Conservation (phyloP, 2,329 filamentous ascomycete genomes). For the Penicillium sp. region DNA sequence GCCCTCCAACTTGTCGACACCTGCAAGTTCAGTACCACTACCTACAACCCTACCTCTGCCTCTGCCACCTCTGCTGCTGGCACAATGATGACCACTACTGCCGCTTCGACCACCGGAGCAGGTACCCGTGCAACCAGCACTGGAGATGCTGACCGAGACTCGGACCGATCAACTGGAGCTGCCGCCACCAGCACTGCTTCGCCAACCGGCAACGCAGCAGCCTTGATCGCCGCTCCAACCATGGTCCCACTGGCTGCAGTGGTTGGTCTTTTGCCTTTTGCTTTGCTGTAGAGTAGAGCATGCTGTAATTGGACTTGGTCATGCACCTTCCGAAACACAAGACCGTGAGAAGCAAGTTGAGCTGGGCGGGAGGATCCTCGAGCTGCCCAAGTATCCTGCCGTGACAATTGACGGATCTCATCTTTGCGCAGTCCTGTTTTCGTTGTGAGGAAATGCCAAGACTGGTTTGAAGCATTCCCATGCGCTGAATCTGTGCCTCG, state of each 20-base stretch:
- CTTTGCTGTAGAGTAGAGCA: constrained; percentile 17
- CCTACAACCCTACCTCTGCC: constrained; percentile 21
- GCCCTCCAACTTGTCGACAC: constrained; percentile 27
- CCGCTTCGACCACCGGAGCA: constrained; percentile 4
- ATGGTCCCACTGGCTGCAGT: constrained; percentile 15
- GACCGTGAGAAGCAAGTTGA: background rate
- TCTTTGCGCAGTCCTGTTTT: too few relatives aligned
- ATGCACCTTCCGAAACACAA: background rate
- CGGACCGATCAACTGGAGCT: background rate
- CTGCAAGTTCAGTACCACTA: constrained; percentile 25
- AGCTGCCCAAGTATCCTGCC: too few relatives aligned
- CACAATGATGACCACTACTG: constrained; percentile 9
- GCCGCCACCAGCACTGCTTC: constrained; percentile 4
- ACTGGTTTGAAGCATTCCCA: too few relatives aligned
- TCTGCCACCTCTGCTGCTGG: too few relatives aligned
- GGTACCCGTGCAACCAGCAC: constrained; percentile 4
- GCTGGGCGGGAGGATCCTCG: background rate
- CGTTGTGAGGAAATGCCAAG: too few relatives aligned
- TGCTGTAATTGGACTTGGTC: too few relatives aligned
- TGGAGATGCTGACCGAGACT: background rate
- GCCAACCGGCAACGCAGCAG: constrained; percentile 13
- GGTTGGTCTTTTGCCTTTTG: constrained; percentile 21
- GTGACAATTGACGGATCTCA: too few relatives aligned
- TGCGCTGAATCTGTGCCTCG: too few relatives aligned
- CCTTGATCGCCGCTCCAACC: constrained; percentile 4